Percentiles rank a stretch among this genome's conserved stretches.
Evolutionary conservation across 2,329 filamentous ascomycete species (phyloP).

Genomic region (Xylariaceae sp.): DNA sequence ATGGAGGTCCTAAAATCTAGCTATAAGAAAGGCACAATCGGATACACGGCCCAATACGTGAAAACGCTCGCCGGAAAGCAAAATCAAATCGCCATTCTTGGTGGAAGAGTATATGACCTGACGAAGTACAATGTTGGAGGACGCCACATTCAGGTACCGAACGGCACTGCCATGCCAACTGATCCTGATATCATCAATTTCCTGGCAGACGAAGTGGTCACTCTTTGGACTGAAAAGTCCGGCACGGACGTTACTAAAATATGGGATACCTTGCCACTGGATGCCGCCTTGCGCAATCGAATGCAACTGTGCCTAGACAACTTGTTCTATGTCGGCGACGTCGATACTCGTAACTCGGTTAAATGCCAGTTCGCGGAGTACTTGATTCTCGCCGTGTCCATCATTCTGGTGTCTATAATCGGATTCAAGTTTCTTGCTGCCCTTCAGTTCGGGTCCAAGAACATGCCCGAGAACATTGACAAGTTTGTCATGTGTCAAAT

Average conservation of each 20-base stretch:
- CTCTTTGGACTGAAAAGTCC: constrained; percentile 71
- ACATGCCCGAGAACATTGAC: constrained; percentile 89
- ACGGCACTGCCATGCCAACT: constrained; percentile 45
- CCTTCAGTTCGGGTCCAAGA: constrained; percentile 88
- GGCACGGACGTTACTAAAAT: constrained; percentile 79
- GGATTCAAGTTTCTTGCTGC: constrained; percentile 96
- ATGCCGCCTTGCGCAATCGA: constrained; percentile 50
- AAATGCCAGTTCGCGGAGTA: constrained; percentile 87
- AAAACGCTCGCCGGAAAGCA: constrained; percentile 60
- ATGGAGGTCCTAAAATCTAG: constrained; percentile 72
- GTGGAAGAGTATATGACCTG: constrained; percentile 81
- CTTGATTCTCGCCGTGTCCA: constrained; percentile 79
- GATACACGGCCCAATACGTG: constrained; percentile 76
- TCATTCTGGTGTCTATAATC: constrained; percentile 76
- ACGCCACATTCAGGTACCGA: constrained; percentile 55
- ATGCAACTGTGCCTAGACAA: constrained; percentile 89
- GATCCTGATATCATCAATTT: constrained; percentile 62
- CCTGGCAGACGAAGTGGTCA: constrained; percentile 70
- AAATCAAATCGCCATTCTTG: constrained; percentile 72
- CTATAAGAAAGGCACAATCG: constrained; percentile 83
- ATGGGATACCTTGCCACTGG: constrained; percentile 69
- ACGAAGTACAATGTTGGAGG: constrained; percentile 78
- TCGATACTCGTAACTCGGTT: constrained; percentile 84
- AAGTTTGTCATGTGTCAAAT: constrained; percentile 99
- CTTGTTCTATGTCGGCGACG: constrained; percentile 86